phyloP scores from a whole-genome alignment of 2,329 filamentous ascomycete genomes.

The Diaporthe sp. region DNA sequence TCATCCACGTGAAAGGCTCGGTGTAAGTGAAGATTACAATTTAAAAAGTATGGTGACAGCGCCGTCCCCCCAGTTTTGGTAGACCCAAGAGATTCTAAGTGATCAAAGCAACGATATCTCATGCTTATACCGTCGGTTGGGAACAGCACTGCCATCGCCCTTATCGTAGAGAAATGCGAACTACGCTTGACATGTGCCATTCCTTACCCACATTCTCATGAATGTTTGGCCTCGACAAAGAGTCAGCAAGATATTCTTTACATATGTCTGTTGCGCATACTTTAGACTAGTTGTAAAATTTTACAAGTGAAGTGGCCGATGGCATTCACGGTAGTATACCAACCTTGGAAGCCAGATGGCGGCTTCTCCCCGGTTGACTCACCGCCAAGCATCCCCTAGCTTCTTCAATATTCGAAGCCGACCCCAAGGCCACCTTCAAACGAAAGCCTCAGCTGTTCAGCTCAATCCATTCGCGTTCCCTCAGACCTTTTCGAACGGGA shows the following conservation, averaged over 20 bases:
- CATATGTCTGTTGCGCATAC: no score
- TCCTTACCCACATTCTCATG: not conserved
- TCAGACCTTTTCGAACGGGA: not conserved
- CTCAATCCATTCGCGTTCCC: not conserved
- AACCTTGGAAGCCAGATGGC: not conserved
- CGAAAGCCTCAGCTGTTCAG: not conserved
- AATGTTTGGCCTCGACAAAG: not conserved
- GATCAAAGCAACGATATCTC: not conserved
- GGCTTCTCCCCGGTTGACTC: constrained; percentile 30
- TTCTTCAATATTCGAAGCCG: not conserved
- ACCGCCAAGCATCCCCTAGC: not conserved
- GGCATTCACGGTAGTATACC: no score
- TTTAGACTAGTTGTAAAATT: not conserved
- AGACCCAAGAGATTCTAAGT: not conserved
- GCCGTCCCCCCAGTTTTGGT: not conserved
- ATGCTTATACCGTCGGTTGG: not conserved
- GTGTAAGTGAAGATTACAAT: no score
- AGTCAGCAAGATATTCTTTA: not conserved
- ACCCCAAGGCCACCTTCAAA: not conserved
- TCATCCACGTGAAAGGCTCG: no score
- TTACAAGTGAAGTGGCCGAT: not conserved
- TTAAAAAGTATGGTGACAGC: no score
- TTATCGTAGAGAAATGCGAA: not conserved
- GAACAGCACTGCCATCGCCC: not conserved
- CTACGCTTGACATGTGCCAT: not conserved